Base-by-base conservation (phyloP, 139 green algal genomes). In the Haematococcus sp. region DNA sequence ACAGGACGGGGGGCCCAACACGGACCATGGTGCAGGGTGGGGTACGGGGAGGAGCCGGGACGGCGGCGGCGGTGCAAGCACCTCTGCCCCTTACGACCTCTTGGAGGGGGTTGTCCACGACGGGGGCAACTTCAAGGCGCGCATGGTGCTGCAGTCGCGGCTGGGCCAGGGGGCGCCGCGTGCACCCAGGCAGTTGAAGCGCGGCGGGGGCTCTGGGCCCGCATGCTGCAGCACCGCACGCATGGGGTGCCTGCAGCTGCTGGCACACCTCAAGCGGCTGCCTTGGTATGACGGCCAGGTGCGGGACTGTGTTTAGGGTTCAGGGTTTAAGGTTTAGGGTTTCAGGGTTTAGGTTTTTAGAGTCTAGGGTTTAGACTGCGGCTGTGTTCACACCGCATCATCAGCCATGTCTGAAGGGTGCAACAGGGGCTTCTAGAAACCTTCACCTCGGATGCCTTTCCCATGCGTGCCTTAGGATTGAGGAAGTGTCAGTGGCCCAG, bases 231-330 rank as follows among this genome's bases (percentile, higher is more conserved):
- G 63, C 54, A 67, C 44, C 40, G 31, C 74, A 61, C 22, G 30
- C 25, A 76, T 93, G 75, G 32, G 40, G 20, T 56, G 80, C 2
- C 4, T 51, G 3, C 68, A 63, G 33, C 84, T 95, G 49, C 60
- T 94, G 69, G 59, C 74, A 4, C 91, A 96, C 74, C 79, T 96
- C 15, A 59, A 82, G 74, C 20, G 35, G 25, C 75, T 91, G 33
- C 52, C 69, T 2, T 92, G 81, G 76, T 94, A 94, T 80, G 71
- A 81, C 3, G 71, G 70, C 27, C 89, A 93, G 84, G 83, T 87
- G n/a, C n/a, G n/a, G n/a, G n/a, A n/a, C n/a, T n/a, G n/a, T n/a
- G n/a, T n/a, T n/a, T n/a, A n/a, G n/a, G n/a, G n/a, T n/a, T n/a
- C n/a, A n/a, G n/a, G n/a, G n/a, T n/a, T n/a, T n/a, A n/a, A n/a